phyloP scores from a whole-genome alignment of 2,329 filamentous ascomycete genomes.

The Cladosporium austrohemisphaericum region DNA sequence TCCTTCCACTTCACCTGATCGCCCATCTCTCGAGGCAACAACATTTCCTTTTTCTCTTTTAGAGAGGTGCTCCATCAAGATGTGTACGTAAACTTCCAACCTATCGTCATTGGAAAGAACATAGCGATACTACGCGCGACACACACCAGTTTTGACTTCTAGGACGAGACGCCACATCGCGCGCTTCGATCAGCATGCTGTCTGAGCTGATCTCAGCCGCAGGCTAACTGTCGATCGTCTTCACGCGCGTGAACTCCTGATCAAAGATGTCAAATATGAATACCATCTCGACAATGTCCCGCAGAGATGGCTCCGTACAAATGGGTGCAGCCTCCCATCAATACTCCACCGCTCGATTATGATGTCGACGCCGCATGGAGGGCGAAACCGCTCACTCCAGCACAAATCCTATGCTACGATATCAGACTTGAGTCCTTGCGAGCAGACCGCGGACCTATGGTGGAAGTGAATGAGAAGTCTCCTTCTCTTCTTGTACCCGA shows the following conservation, averaged over 20 bases:
- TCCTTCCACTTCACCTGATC: no score
- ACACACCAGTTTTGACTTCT: no score
- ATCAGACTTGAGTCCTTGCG: conserved; percentile 19
- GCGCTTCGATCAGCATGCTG: conserved; percentile 4
- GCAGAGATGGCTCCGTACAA: background rate
- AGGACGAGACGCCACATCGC: background rate
- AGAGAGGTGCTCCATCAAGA: no score
- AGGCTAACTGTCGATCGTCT: background rate
- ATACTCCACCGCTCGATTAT: conserved; percentile 26
- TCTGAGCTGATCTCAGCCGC: conserved; percentile 6
- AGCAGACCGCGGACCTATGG: conserved; percentile 32
- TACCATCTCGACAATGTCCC: background rate
- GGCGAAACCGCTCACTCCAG: conserved; percentile 38
- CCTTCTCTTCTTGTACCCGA: conserved; percentile 35
- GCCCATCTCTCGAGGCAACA: no score
- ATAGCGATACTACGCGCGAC: no score
- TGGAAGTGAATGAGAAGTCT: conserved; percentile 38
- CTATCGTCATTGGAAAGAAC: no score
- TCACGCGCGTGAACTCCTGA: no score
- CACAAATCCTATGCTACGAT: conserved; percentile 40
- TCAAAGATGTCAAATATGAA: no score
- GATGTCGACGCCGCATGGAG: conserved; percentile 37
- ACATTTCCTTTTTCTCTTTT: no score
- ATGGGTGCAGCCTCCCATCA: background rate
- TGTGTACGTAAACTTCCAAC: no score